Conservation (phyloP, 352 stramenopile genomes). For the Phytophthora palmivora region DNA sequence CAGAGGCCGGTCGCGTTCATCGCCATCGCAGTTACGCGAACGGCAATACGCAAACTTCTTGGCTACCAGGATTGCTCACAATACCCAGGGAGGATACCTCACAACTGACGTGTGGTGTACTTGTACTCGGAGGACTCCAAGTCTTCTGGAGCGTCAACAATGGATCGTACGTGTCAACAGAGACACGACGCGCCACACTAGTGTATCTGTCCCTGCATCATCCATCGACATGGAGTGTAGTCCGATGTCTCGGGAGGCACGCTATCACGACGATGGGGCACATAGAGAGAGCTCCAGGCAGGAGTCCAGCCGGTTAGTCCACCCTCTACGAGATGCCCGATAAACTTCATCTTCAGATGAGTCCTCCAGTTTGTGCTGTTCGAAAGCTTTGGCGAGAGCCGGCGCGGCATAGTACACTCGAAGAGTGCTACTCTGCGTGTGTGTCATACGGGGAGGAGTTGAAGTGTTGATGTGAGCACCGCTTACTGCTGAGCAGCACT, state of each 20-base stretch:
- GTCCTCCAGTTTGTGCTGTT: constrained; percentile 11
- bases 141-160: too few species aligned
- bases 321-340: too few species aligned
- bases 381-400: constrained; percentile 28
- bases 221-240: constrained; percentile 5
- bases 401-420: too few species aligned
- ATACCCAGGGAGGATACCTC: neutral
- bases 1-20: constrained; percentile 9
- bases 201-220: constrained; percentile 3
- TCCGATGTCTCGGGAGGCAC: constrained; percentile 14
- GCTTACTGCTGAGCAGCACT: constrained; percentile 5
- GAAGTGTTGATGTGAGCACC: constrained; percentile 20
- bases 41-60: constrained; percentile 20
- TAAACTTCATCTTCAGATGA: constrained; percentile 15
- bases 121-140: too few species aligned
- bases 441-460: constrained; percentile 27
- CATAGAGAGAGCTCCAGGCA: neutral
- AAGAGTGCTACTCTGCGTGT: constrained; percentile 8
- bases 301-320: constrained; percentile 9
- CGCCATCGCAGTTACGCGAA: constrained; percentile 3
- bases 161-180: constrained; percentile 14
- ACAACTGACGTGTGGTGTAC: constrained; percentile 18
- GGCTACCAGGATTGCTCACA: neutral
- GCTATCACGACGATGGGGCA: constrained; percentile 30
- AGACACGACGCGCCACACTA: neutral